Conservation (phyloP, 2,329 filamentous ascomycete genomes). For the Blastomyces emzantsi region DNA sequence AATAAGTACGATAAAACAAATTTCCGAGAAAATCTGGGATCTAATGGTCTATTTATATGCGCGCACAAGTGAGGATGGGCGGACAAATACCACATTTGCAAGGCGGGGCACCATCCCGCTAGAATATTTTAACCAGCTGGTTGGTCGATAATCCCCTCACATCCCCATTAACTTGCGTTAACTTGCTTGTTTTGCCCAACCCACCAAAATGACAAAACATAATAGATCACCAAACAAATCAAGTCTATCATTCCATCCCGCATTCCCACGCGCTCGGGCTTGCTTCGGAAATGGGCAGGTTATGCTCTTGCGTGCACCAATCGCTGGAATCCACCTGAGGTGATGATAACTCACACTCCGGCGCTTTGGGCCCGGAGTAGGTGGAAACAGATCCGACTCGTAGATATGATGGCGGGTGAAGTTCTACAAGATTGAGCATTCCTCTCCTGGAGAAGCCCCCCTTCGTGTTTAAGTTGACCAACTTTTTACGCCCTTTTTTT, state of each 20-base stretch:
- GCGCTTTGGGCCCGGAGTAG: not conserved
- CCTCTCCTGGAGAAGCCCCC: not conserved
- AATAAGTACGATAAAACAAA: not conserved
- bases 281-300: not conserved
- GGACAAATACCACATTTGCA: too few relatives aligned
- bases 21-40: not conserved
- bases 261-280: not conserved
- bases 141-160: not conserved
- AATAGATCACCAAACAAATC: not conserved
- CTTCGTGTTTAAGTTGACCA: not conserved
- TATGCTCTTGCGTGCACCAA: not conserved
- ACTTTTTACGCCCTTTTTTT: not conserved
- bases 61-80: not conserved
- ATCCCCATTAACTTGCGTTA: not conserved
- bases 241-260: not conserved
- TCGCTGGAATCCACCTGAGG: not conserved
- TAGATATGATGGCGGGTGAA: not conserved
- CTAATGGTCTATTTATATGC: not conserved
- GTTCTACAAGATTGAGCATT: not conserved
- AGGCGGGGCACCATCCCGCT: not conserved
- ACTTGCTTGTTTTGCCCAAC: not conserved
- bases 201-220: not conserved
- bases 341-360: not conserved
- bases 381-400: constrained; percentile 3
- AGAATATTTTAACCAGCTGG: not conserved